Base-by-base conservation (phyloP, 208 protist species). In the Trypanosoma grayi region DNA sequence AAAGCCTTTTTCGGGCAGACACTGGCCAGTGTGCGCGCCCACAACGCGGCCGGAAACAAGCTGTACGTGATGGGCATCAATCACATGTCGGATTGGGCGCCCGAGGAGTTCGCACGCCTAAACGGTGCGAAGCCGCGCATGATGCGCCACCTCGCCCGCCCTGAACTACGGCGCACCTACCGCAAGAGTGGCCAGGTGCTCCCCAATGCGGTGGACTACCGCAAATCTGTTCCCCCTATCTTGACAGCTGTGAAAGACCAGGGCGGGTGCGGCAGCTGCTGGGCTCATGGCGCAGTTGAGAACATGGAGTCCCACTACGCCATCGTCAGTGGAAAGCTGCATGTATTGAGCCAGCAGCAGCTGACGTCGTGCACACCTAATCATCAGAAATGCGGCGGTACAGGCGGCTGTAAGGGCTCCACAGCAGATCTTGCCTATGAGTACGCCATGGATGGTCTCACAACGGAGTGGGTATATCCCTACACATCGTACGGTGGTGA, bases 301-400 rank as follows among this genome's bases (percentile, higher is more conserved):
- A 60, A 55, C 16, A 78, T 95, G 51, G 95, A 98, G 67, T 83
- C 79, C 2, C 81, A 81, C 46, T 81, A 60, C 50, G 71, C 72
- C 40, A 58, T 96, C 7, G 65, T 65, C 16, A 90, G 71, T 5
- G 69, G 73, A 22, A 63, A 79, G 25, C 65, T 97, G 9, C 46
- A 80, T 24, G 77, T 81, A 13, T 70, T 98, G 2, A 97, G 90
- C 22, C 88, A 95, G 58, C 90, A 98, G 73, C 72, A 96, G 57
- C 58, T 98, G 44, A 94, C 94, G 16, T 78, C 95, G 41, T 98
- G 97, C 75, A 76, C 75, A 2, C 56, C 71, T 25, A 94, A 85
- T 52, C 75, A 77, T 16, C 25, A 56, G 18, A 68, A 83, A 53
- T 85, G 83, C 45, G 84, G 77, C 24, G 85, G 79, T 25, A 76